Evolutionary conservation across 352 stramenopile genomes (phyloP), one percentile per base, ranked within the genome.

Genomic region (Phytophthora ramorum): DNA sequence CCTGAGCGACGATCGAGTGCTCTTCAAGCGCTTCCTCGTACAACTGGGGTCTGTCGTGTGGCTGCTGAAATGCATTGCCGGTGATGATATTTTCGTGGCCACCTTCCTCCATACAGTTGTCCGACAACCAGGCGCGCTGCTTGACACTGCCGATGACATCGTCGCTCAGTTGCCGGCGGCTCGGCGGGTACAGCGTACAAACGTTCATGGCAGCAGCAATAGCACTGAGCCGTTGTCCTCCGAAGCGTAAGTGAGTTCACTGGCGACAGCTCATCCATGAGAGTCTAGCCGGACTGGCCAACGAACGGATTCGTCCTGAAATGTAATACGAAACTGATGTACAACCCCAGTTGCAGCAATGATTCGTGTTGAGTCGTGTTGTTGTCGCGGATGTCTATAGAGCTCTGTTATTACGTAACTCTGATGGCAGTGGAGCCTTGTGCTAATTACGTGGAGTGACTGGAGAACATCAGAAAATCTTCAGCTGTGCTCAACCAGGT

Each of bases 61-160:
- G 32, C 9, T 14, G 32, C 32, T 38, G 24, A 28, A 2, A 6
- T 28, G 24, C 32, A 8, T 12, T 38, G 32, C 9, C 13, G 9
- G 32, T 14, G 2, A 8, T 38, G 9, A 14, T 2, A 38, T 8
- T 5, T 4, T 14, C 7, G 5, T 38, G 6, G 7, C 4, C 13
- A 5, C 24, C 24, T 14, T 10, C 32, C 7, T 46, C 20, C 3
- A n/a, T 19, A 14, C 17, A 20, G 1, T 37, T 34, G 14, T 63
- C 32, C 3, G 22, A 4, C 7, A 49, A 20, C 45, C 56, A 56
- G 10, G 32, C 45, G 0, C 44, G 56, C 17, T 56, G 56, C 10
- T 56, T 30, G 10, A 63, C 45, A 20, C 56, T 63, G 10, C 44
- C 32, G 13, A 63, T 63, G 4, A 56, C 56, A 40, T 41, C 6